These are phyloP conservation scores for Martiniozyma asiatica DNA, from an alignment of 1,139 yeast species.

Conservation along the genomic window DNA sequence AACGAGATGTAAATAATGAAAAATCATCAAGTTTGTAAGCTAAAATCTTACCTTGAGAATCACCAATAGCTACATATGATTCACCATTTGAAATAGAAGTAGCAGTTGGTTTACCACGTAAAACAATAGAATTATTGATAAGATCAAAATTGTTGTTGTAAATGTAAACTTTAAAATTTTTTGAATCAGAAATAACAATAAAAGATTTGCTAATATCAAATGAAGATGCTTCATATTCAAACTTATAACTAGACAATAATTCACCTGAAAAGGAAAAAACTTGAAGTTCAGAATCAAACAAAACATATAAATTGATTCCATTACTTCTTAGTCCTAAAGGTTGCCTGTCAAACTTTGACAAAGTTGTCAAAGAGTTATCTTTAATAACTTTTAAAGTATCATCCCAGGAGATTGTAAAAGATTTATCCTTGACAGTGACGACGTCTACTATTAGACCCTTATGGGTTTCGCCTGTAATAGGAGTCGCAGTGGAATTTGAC, in stretches of 20 bases:
- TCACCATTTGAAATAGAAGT: conserved; percentile 51
- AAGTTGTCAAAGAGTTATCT: conserved; percentile 18
- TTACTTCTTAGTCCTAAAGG: conserved; percentile 38
- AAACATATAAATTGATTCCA: conserved; percentile 27
- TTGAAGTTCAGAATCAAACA: conserved; percentile 36
- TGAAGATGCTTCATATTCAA: conserved; percentile 32
- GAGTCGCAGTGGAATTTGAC: conserved; percentile 28
- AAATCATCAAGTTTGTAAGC: conserved; percentile 48
- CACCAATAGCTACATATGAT: conserved; percentile 70
- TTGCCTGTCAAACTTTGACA: conserved; percentile 38
- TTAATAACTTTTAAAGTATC: conserved; percentile 48
- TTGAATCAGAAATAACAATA: conserved; percentile 39
- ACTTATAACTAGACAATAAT: conserved; percentile 18
- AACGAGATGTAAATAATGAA: conserved; percentile 65
- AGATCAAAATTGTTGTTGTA: conserved; percentile 16
- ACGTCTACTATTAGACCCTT: conserved; percentile 45
- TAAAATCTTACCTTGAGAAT: conserved; percentile 70
- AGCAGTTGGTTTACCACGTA: conserved; percentile 27
- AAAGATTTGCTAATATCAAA: conserved; percentile 29
- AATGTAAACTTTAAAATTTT: conserved; percentile 20
- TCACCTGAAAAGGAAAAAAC: conserved; percentile 22
- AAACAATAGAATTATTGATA: conserved; percentile 29
- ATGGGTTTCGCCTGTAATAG: conserved; percentile 34
- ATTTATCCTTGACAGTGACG: conserved; percentile 16
- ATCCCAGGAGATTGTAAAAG: conserved; percentile 70